Percentiles rank a stretch among this genome's conserved stretches.
Evolutionary conservation across 345 rosid species (phyloP).

Genomic region (Lepidium aucheri): DNA sequence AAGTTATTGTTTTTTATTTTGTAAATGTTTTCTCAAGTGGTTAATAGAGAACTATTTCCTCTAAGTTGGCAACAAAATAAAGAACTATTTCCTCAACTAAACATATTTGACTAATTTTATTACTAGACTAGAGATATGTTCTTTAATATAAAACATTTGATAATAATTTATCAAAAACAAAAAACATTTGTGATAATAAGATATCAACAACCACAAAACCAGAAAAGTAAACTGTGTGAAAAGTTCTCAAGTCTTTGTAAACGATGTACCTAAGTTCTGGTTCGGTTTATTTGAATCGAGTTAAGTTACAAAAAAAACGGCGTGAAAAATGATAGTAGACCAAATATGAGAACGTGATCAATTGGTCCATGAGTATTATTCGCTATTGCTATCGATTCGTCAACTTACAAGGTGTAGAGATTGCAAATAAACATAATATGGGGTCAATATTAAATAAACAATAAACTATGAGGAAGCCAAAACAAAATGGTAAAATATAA

Average conservation of each 20-base stretch:
- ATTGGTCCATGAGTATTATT: conserved; percentile 4
- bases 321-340: not conserved
- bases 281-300: too few species aligned
- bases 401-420: not conserved
- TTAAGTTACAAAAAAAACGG: too few species aligned
- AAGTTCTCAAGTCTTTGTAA: too few species aligned
- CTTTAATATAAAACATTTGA: not conserved
- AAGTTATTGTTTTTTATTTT: not conserved
- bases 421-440: not conserved
- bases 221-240: not conserved
- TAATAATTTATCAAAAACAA: not conserved
- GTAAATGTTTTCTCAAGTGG: not conserved
- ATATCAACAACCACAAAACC: conserved; percentile 1
- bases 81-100: not conserved
- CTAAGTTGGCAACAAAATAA: not conserved
- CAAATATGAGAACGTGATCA: conserved; percentile 13
- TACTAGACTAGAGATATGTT: not conserved
- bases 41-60: not conserved
- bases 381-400: not conserved
- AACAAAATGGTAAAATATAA: not conserved
- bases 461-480: too few species aligned
- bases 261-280: too few species aligned
- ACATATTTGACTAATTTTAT: not conserved
- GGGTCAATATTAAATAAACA: not conserved
- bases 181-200: not conserved